Conservation (phyloP, 179 eudicot genomes). For the Nepenthes alata region DNA sequence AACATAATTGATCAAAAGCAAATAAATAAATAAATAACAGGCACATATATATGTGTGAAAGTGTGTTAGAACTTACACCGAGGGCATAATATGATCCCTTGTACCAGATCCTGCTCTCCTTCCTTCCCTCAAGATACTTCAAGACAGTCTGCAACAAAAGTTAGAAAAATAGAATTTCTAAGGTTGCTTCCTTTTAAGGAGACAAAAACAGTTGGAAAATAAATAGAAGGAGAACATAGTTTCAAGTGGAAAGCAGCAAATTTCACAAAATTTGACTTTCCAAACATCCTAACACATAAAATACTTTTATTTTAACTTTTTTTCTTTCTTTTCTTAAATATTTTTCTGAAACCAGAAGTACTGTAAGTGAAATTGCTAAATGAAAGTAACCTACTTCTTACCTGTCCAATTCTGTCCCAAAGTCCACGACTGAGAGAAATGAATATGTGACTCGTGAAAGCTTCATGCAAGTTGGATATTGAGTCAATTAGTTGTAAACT, state of each 20-base stretch:
- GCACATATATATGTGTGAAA: not conserved
- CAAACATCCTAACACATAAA: no score
- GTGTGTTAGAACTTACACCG: conserved; percentile 40
- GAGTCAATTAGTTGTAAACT: conserved; percentile 49
- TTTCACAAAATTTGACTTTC: no score
- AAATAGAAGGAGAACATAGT: no score
- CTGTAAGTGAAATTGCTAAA: no score
- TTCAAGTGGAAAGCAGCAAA: no score
- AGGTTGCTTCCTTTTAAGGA: not conserved
- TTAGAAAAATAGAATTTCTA: not conserved
- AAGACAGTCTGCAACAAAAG: conserved; percentile 35
- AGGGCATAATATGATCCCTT: conserved; percentile 80
- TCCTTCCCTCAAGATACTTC: conserved; percentile 75
- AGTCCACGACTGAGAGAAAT: conserved; percentile 58
- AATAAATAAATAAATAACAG: not conserved
- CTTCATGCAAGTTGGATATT: conserved; percentile 64
- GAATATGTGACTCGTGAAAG: conserved; percentile 56
- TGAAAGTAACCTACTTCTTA: conserved; percentile 8
- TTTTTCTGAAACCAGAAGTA: no score
- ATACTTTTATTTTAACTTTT: no score
- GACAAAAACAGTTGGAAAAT: no score
- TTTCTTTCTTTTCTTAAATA: not conserved
- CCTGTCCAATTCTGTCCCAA: conserved; percentile 94
- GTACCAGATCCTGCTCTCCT: conserved; percentile 81
- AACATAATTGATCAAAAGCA: not conserved